These are phyloP conservation scores for Starmera dryadoides DNA, from an alignment of 805 yeast genomes.

Conservation along the genomic window DNA sequence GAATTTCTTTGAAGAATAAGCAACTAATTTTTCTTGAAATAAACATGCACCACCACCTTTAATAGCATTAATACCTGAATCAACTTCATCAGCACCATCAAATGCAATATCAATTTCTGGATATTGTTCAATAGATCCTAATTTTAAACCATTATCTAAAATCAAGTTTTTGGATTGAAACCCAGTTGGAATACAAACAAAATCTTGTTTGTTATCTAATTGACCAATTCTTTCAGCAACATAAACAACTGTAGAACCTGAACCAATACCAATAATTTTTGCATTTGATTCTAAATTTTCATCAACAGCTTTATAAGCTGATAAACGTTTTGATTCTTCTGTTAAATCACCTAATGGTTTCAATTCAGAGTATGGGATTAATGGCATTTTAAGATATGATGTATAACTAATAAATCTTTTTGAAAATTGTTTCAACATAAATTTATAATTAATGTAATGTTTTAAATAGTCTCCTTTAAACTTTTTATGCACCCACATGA, in stretches of 20 bases:
- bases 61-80: constrained; percentile 69
- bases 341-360: constrained; percentile 33
- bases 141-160: constrained; percentile 65
- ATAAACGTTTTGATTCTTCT: constrained; percentile 81
- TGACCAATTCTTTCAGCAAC: constrained; percentile 93
- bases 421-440: neutral
- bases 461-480: no score
- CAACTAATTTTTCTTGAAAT: constrained; percentile 93
- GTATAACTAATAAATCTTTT: no score
- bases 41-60: constrained; percentile 99
- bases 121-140: constrained; percentile 79
- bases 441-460: no score
- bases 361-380: constrained; percentile 18
- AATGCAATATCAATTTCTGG: constrained; percentile 86
- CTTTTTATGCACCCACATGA: no score
- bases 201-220: constrained; percentile 39
- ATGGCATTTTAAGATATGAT: constrained; percentile 17
- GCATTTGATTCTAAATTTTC: constrained; percentile 66
- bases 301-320: constrained; percentile 91
- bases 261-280: constrained; percentile 85
- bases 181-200: constrained; percentile 91
- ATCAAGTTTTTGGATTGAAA: constrained; percentile 89
- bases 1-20: constrained; percentile 67
- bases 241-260: constrained; percentile 96
- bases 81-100: constrained; percentile 99